Evolutionary conservation across 768 basidiomycete genomes (phyloP).

Genomic region (Omphalotus guepiniiformis): DNA sequence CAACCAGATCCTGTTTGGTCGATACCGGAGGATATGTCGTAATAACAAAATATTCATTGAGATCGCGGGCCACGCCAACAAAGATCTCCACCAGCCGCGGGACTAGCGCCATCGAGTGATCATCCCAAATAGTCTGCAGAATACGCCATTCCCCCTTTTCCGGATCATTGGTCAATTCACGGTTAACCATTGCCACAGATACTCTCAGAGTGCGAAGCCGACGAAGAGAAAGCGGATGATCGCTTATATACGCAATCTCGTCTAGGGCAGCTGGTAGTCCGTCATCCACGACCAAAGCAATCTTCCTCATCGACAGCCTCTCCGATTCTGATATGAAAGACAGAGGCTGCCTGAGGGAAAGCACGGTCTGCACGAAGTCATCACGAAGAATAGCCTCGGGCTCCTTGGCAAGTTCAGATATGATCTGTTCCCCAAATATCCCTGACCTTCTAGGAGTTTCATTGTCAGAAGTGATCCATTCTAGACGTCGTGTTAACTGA

Average conservation of each 20-base stretch:
- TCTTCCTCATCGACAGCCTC: constrained; percentile 51
- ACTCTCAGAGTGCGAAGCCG: constrained; percentile 59
- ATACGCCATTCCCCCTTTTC: constrained; percentile 53
- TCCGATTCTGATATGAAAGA: constrained; percentile 61
- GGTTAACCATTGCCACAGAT: constrained; percentile 52
- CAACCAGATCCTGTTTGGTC: constrained; percentile 40
- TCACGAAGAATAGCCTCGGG: constrained; percentile 56
- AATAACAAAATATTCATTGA: constrained; percentile 49
- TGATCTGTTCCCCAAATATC: constrained; percentile 64
- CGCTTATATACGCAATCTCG: constrained; percentile 47
- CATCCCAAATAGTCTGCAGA: constrained; percentile 57
- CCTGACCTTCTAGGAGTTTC: constrained; percentile 58
- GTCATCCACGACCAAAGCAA: constrained; percentile 65
- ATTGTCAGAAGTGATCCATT: constrained; percentile 66
- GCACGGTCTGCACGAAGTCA: constrained; percentile 55
- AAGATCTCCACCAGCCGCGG: constrained; percentile 53
- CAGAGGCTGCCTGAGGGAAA: constrained; percentile 55
- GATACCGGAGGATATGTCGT: constrained; percentile 28
- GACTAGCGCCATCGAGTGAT: constrained; percentile 52
- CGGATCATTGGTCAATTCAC: constrained; percentile 41
- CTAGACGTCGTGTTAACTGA: constrained; percentile 67
- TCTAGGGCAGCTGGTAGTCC: constrained; percentile 61
- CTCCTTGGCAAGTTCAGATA: constrained; percentile 55
- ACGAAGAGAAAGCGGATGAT: constrained; percentile 47
- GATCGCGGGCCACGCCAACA: constrained; percentile 44